Base-by-base conservation (phyloP, 176 grass and related monocot species). In the Hyparrhenia diplandra region DNA sequence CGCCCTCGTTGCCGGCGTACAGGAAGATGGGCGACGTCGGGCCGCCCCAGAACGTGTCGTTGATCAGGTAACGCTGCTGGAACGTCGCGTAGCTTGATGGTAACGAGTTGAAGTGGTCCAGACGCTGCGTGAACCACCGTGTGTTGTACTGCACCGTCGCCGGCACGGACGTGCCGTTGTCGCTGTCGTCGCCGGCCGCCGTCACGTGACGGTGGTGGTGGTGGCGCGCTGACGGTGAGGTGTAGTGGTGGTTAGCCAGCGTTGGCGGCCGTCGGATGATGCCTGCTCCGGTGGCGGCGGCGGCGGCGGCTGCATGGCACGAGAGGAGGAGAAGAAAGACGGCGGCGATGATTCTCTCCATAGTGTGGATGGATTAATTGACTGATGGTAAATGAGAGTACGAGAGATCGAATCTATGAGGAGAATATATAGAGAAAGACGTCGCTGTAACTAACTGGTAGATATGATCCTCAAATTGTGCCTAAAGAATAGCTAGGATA, bases 21-120 rank as follows among this genome's bases (percentile, higher is more conserved):
- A 94, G 83, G 71, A 94, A 88, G 25, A 90, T 67, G 30, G 91
- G 85, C 29, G 91, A 47, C 35, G 63, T 62, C 17, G 1, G 17
- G 4, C 91, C 88, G 46, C 86, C 46, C 88, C 91, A 94, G 71
- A 81, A 69, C 8, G 83, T 86, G 83, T 0, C 70, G 83, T 94
- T 94, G 10, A 94, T 73, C 0, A 90, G 86, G 81, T 90, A 94
- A 39, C 81, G 64, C 83, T 94, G 91, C 80, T 74, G 85, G 88
- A 90, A 94, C 79, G 64, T 73, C 8, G 4, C 64, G 47, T 79
- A 74, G 71, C 88, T 85, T 75, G 39, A 24, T 27, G 88, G 85
- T 3, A 77, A 55, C 32, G 39, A 74, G 83, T 90, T 86, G 86
- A 94, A 94, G 79, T 94, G 92, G 77, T 94, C 92, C 60, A 91